Base-by-base conservation (phyloP, 2,329 filamentous ascomycete genomes). In the Colletotrichum sp. region DNA sequence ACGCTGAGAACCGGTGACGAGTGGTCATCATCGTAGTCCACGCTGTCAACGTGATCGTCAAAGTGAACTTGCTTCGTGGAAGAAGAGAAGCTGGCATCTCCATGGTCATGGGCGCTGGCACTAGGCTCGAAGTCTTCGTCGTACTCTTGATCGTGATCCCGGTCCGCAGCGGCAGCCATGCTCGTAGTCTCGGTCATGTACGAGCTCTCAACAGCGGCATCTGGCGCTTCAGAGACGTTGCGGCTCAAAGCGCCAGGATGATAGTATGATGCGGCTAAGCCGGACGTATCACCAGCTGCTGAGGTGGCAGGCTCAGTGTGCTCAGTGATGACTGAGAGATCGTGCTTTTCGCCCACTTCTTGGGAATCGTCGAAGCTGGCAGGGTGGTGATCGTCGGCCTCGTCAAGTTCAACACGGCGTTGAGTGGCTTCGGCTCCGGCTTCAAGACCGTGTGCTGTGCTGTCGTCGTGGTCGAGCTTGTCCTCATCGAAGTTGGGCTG, bases 1-100 rank as follows among this genome's bases (percentile, higher is more conserved):
- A 75, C 69, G 26, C 73, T 75, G 21, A 68, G 73, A n/a, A 73
- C 58, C n/a, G 73, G 28, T 12, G 69, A 73, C 3, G 73, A 73
- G 13, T 26, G 21, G 24, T 72, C 69, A 24, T 68, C 30, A 0
- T 59, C 66, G 9, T 58, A 21, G 14, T 71, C 61, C 13, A 28
- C 55, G 9, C 14, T 34, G 7, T 69, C 66, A 1, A 21, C 63
- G 24, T 26, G 13, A 4, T 59, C 48, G 10, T 71, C 24, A 9
- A 75, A 58, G 16, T 73, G 63, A n/a, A 63, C 69, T 26, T 64
- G 43, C 8, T 59, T 63, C 8, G 63, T 16, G 6, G 43, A 38
- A 13, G 56, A 38, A 13, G 65, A 58, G 3, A 64, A 52, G 16
- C 43, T 52, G 9, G 24, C 9, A 5, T 73, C 66, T 5, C 16